Conservation (phyloP, 2,329 filamentous ascomycete genomes). For the Polytolypa hystricis region DNA sequence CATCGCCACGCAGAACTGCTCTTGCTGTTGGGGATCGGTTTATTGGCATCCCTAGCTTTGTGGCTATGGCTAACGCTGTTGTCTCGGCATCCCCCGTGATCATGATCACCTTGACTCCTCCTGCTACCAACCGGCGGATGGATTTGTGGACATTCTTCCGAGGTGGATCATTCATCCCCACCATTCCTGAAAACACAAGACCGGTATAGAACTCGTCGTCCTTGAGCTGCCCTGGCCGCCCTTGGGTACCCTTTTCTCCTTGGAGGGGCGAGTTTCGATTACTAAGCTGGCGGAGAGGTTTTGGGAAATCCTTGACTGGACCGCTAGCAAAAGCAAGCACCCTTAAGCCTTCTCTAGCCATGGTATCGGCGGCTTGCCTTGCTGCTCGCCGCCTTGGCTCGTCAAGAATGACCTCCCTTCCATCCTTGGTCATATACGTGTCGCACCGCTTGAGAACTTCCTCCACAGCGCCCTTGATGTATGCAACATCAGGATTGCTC, state of each 20-base stretch:
- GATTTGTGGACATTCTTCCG: slow-evolving; percentile 80
- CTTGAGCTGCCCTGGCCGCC: slow-evolving; percentile 24
- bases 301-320: slow-evolving; percentile 42
- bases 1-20: slow-evolving; percentile 72
- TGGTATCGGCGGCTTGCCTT: slow-evolving; percentile 64
- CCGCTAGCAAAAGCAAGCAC: slow-evolving; percentile 93
- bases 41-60: slow-evolving; percentile 88
- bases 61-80: slow-evolving; percentile 86
- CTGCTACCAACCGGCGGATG: slow-evolving; percentile 80
- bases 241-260: slow-evolving; percentile 9
- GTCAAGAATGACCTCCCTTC: slow-evolving; percentile 76
- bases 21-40: slow-evolving; percentile 43
- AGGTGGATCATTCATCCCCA: slow-evolving; percentile 96
- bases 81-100: slow-evolving; percentile 95
- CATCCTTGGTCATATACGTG: slow-evolving; percentile 77
- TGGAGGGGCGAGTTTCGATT: slow-evolving; percentile 40
- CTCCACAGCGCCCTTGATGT: slow-evolving; percentile 92
- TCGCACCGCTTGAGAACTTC: slow-evolving; percentile 77
- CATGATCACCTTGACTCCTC: slow-evolving; percentile 96
- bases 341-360: slow-evolving; percentile 80
- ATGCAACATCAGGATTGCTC: slow-evolving; percentile 66
- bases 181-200: slow-evolving; percentile 79
- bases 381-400: slow-evolving; percentile 63
- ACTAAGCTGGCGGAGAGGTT: slow-evolving; percentile 35
- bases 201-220: slow-evolving; percentile 70